phyloP scores from a whole-genome alignment of 441 rosid genomes.

The Pelargonium citronellum region DNA sequence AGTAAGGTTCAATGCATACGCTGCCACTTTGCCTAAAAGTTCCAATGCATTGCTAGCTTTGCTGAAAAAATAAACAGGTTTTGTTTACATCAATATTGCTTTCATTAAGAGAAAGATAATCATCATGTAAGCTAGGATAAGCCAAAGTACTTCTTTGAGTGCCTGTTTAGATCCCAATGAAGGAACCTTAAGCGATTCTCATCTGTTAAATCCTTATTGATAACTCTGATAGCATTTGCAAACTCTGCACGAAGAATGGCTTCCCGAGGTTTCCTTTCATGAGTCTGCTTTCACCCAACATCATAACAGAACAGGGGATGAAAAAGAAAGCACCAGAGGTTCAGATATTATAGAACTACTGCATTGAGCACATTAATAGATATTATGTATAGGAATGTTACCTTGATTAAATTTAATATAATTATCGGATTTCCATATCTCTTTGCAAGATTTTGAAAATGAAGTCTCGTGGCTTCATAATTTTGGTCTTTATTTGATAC shows the following conservation, averaged over 20 bases:
- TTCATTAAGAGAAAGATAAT: conserved; percentile 8
- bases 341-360: not conserved
- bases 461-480: conserved; percentile 90
- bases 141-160: conserved; percentile 56
- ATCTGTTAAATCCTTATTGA: conserved; percentile 76
- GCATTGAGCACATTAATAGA: not conserved
- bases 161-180: conserved; percentile 81
- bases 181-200: conserved; percentile 69
- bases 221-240: conserved; percentile 83
- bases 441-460: conserved; percentile 82
- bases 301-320: conserved; percentile 17
- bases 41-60: conserved; percentile 70
- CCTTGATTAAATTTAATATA: conserved; percentile 91
- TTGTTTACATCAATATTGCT: conserved; percentile 13
- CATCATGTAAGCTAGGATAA: conserved; percentile 12
- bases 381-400: conserved; percentile 15
- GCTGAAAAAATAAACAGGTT: conserved; percentile 41
- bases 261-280: conserved; percentile 93
- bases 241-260: conserved; percentile 87
- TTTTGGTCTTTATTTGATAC: conserved; percentile 86
- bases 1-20: conserved; percentile 68
- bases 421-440: conserved; percentile 96
- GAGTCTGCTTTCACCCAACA: conserved; percentile 43
- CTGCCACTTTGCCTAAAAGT: conserved; percentile 83
- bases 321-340: not conserved